A percentile compares a stretch with the other conserved stretches of the same genome.
Conservation (phyloP, 345 rosid genomes). For the Gynandropsis gynandra region DNA sequence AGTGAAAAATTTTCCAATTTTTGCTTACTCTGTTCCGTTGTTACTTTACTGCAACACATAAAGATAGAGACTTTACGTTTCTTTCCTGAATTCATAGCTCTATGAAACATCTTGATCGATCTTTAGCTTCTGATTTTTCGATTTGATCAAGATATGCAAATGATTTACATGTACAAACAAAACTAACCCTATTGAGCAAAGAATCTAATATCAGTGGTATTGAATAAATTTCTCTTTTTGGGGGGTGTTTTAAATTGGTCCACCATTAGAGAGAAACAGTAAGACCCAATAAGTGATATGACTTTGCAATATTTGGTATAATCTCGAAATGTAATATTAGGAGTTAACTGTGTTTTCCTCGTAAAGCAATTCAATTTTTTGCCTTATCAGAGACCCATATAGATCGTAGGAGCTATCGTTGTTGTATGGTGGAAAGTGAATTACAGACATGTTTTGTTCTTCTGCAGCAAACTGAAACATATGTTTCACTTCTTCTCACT, state of each 20-base stretch:
- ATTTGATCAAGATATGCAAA: too few relatives aligned
- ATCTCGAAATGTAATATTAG: neutral
- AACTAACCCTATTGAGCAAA: too few relatives aligned
- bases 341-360: neutral
- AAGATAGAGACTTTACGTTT: neutral
- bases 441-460: neutral
- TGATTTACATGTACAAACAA: too few relatives aligned
- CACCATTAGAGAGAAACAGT: slow-evolving; percentile 17
- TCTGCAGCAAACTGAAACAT: too few relatives aligned
- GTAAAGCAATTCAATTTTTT: neutral
- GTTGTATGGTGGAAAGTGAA: neutral
- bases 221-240: neutral
- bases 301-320: slow-evolving; percentile 4
- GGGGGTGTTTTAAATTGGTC: slow-evolving; percentile 22
- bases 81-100: too few relatives aligned
- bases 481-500: too few relatives aligned
- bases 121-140: neutral
- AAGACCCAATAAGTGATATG: slow-evolving; percentile 24
- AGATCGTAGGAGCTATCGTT: slow-evolving; percentile 4
- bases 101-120: neutral
- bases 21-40: slow-evolving; percentile 11
- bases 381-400: slow-evolving; percentile 3
- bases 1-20: neutral
- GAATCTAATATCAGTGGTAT: slow-evolving; percentile 4
- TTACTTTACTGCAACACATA: slow-evolving; percentile 9